These are phyloP conservation scores for Coffea canephora DNA, from an alignment of 257 asterid species.

Conservation along the genomic window DNA sequence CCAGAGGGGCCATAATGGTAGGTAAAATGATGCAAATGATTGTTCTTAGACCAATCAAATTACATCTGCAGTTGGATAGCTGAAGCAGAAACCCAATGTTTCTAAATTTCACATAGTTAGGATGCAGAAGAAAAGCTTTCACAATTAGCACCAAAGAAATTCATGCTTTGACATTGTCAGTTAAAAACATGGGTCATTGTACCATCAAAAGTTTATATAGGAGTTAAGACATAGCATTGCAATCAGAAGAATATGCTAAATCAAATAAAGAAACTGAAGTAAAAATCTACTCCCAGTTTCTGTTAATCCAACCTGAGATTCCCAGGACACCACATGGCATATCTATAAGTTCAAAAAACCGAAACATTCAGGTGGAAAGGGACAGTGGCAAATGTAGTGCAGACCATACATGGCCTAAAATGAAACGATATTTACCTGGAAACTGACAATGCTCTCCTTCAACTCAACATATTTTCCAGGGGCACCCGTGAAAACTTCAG, in stretches of 20 bases:
- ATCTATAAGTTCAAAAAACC: not conserved
- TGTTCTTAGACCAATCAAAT: not conserved
- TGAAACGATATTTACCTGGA: slow-evolving; percentile 62
- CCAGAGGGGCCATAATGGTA: not conserved
- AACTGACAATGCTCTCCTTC: slow-evolving; percentile 88
- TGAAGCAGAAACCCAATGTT: not conserved
- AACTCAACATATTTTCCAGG: slow-evolving; percentile 94
- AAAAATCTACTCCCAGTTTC: not conserved
- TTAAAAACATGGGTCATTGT: not conserved
- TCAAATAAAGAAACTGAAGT: not conserved
- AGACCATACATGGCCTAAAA: not conserved
- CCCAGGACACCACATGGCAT: not conserved
- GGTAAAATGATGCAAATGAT: not conserved
- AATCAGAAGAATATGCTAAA: not conserved
- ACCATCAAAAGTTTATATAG: not conserved
- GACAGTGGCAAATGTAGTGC: not conserved
- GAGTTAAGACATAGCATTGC: not conserved
- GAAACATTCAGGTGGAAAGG: not conserved
- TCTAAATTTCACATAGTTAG: not conserved
- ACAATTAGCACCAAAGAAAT: not conserved
- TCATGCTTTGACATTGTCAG: not conserved
- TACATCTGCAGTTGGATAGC: not conserved
- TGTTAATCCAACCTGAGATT: not conserved
- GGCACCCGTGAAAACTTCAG: slow-evolving; percentile 99
- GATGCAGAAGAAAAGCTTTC: not conserved